Evolutionary conservation across 148 eudicot species (phyloP), one percentile per base, ranked within the genome.

Genomic region (Suaeda aralocaspica): DNA sequence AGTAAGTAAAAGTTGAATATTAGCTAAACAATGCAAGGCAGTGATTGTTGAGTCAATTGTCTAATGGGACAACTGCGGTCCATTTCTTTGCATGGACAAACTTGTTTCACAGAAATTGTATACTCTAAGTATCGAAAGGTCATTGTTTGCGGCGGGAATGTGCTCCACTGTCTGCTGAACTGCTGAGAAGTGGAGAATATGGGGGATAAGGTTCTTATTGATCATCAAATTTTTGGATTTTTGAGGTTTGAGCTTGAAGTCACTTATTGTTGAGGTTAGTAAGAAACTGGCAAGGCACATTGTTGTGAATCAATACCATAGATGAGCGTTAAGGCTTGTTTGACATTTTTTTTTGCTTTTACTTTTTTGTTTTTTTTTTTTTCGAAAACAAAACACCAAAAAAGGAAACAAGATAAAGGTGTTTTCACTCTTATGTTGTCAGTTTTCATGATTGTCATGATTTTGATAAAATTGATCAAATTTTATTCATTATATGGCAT

Each of bases 81-180:
- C 22, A 36, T 36, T 36, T 36, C 5, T 36, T 36, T 36, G 6
- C 25, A 1, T 13, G 8, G 28, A 55, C 2, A 10, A 42, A 64
- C 31, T 59, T 55, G 21, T 65, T 14, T 26, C 42, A 59, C n/a
- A n/a, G n/a, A n/a, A n/a, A n/a, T n/a, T 73, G 53, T 19, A 42
- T 52, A 4, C 31, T 63, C 25, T 28, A 26, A 16, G 28, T 51
- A 6, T 22, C n/a, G n/a, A n/a, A n/a, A 9, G 64, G 55, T 45
- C 34, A 21, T 41, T 52, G 22, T 14, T 9, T 30, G 13, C 30
- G 13, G 8, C 13, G 33, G 59, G 24, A 46, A 48, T 67, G 15
- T 51, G 24, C 63, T 69, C 46, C n/a, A n/a, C n/a, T n/a, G n/a
- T 36, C 41, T 10, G 53, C 19, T 6, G 6, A 24, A 24, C 28